Base-by-base conservation (phyloP, 805 yeast species). In the Yarrowia sp. region DNA sequence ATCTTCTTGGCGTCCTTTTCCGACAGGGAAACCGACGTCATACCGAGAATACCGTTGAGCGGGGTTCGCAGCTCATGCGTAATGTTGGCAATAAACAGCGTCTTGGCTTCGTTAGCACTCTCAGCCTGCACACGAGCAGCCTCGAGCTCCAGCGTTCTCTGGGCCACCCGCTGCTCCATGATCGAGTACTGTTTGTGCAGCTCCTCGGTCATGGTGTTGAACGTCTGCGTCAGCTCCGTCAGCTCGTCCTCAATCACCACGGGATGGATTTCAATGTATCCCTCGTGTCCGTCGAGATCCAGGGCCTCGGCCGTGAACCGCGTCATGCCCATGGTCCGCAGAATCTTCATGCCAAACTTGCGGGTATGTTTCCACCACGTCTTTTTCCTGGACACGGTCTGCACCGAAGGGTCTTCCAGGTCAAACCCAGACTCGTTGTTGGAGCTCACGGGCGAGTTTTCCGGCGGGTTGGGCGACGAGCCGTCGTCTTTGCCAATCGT, bases 51-150 rank as follows among this genome's bases (percentile, higher is more conserved):
- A 76, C 98, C 99, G 77, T 95, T 94, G 72, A 94, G 80, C 1
- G 99, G 99, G 0, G 98, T 94, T 72, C 98, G 84, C 73, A 94
- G 82, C 79, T 94, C 99, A 76, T 92, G 97, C 0, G 97, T 90
- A 38, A 92, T 91, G 74, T 92, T 92, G n/a, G 97, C 97, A 74
- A 92, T 90, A 76, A 92, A 92, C 13, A 91, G 90, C 8, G 97
- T 91, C 75, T 94, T 95, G 4, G 98, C 97, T 73, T 91, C 97
- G 77, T 93, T 94, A 1, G 99, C 98, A 42, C 89, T 86, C 52
- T 78, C 81, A 3, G 83, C 83, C 38, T 72, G 73, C 6, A 74
- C 66, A 56, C 74, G 73, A 8, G 80, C 79, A n/a, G 70, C 74
- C 76, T 93, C 97, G 53, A 94, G 82, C 76, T 94, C 97, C 73